phyloP scores from a whole-genome alignment of 1,284 basidiomycete species.

The Boletus semigastroideus region DNA sequence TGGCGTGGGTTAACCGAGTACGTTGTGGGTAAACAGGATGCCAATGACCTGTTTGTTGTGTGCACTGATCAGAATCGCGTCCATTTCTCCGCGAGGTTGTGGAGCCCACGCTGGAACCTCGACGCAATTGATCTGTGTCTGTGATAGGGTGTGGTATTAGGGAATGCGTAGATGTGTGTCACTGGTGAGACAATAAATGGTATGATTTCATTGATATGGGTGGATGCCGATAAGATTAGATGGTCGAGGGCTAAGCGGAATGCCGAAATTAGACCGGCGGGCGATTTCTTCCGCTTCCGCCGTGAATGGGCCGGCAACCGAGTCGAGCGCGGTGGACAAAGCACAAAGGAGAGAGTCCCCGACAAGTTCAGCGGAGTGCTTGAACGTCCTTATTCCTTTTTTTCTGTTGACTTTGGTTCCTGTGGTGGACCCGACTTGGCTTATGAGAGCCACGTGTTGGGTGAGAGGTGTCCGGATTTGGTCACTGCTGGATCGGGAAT shows the following conservation, averaged over 20 bases:
- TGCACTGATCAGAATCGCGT: conserved; percentile 19
- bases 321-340: background rate
- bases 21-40: conserved; percentile 22
- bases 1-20: conserved; percentile 30
- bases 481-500: conserved; percentile 31
- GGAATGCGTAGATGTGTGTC: conserved; percentile 5
- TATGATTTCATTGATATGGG: conserved; percentile 22
- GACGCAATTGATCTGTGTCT: conserved; percentile 27
- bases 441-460: conserved; percentile 28
- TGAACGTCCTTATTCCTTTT: background rate
- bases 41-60: conserved; percentile 1
- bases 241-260: conserved; percentile 14
- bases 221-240: conserved; percentile 32
- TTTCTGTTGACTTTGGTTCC: background rate
- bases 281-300: conserved; percentile 4
- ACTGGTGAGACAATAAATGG: conserved; percentile 7
- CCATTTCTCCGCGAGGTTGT: conserved; percentile 27
- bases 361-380: background rate
- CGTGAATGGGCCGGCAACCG: background rate
- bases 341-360: conserved; percentile 1
- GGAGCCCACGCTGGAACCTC: conserved; percentile 31
- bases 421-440: background rate
- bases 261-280: conserved; percentile 7
- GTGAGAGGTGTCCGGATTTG: conserved; percentile 26
- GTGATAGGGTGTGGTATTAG: conserved; percentile 12